These are phyloP conservation scores for Amborella trichopoda DNA, from an alignment of 164 flowering plant genomes.

Conservation along the genomic window DNA sequence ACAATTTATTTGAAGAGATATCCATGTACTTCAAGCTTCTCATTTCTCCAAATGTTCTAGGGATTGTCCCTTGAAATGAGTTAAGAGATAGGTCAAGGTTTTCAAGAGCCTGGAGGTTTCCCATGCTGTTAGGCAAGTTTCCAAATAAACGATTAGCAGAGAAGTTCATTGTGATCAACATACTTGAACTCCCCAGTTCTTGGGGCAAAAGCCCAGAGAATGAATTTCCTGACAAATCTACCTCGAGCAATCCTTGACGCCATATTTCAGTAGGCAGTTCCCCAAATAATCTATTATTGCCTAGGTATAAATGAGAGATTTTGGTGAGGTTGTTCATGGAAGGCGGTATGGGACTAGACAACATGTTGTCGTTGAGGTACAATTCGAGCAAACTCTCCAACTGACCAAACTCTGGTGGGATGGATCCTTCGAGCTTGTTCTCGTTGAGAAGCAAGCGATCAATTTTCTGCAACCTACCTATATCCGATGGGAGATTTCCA, in stretches of 20 bases:
- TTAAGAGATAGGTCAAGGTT: neutral
- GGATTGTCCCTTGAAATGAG: constrained; percentile 7
- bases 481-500: neutral
- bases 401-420: neutral
- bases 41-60: neutral
- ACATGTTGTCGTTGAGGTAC: neutral
- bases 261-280: neutral
- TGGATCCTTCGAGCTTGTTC: neutral
- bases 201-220: constrained; percentile 1
- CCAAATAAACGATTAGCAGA: constrained; percentile 2
- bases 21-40: constrained; percentile 2
- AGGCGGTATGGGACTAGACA: neutral
- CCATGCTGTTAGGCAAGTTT: neutral
- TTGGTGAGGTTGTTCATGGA: neutral
- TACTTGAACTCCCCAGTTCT: neutral
- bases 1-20: constrained; percentile 4
- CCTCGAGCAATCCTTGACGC: neutral
- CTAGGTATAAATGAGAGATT: neutral
- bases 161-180: neutral
- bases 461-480: neutral
- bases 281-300: neutral
- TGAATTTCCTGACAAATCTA: constrained; percentile 5
- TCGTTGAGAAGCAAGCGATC: neutral
- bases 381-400: neutral
- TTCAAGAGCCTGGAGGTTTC: neutral